Evolutionary conservation across 306 rosid species (phyloP).

Genomic region (Cucumis hystrix): DNA sequence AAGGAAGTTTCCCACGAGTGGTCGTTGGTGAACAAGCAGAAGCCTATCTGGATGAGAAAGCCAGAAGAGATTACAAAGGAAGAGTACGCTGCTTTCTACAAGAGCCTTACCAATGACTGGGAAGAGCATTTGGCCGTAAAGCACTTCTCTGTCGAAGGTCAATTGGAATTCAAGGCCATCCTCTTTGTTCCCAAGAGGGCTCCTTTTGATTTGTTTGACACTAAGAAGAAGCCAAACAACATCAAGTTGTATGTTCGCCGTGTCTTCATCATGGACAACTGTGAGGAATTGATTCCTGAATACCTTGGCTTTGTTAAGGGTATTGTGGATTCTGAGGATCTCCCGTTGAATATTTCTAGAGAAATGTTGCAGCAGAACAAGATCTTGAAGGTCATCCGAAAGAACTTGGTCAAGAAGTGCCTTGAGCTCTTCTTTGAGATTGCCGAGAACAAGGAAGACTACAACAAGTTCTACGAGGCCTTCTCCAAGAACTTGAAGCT

Average conservation of each 20-base stretch:
- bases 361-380: slow-evolving; percentile 22
- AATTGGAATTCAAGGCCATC: slow-evolving; percentile 16
- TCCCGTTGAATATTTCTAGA: slow-evolving; percentile 20
- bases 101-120: slow-evolving; percentile 25
- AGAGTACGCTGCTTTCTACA: slow-evolving; percentile 20
- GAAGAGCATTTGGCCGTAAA: slow-evolving; percentile 16
- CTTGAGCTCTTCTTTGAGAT: slow-evolving; percentile 22
- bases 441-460: slow-evolving; percentile 17
- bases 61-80: slow-evolving; percentile 21
- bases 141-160: slow-evolving; percentile 24
- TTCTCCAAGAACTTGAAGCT: slow-evolving; percentile 20
- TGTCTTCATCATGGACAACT: slow-evolving; percentile 23
- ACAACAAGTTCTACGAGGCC: slow-evolving; percentile 18
- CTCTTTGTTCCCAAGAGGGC: slow-evolving; percentile 23
- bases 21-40: slow-evolving; percentile 20
- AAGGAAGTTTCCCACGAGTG: slow-evolving; percentile 21
- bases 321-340: slow-evolving; percentile 2
- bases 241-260: slow-evolving; percentile 19
- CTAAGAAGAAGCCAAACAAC: slow-evolving; percentile 23
- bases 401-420: slow-evolving; percentile 21
- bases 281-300: slow-evolving; percentile 23
- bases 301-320: slow-evolving; percentile 18
- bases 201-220: slow-evolving; percentile 20
- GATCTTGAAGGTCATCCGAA: slow-evolving; percentile 20
- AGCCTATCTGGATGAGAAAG: slow-evolving; percentile 22